Conservation (phyloP, 139 green algal species). For the Spirogloea muscicola region DNA sequence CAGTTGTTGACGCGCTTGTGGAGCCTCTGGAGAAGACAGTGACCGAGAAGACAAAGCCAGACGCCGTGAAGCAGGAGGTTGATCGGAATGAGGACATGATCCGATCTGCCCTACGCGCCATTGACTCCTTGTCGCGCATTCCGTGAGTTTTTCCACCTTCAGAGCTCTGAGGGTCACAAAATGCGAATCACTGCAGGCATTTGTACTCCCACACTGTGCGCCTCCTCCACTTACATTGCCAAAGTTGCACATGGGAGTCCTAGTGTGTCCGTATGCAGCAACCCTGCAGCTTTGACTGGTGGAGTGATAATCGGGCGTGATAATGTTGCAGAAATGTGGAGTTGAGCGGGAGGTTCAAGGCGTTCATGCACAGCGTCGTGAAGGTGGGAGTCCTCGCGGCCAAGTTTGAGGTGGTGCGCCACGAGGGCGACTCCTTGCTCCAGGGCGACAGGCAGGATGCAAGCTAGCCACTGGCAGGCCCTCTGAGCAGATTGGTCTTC, state of each 20-base stretch:
- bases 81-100: constrained; percentile 96
- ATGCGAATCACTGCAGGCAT: too few relatives aligned
- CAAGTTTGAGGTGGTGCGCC: too few relatives aligned
- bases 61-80: constrained; percentile 97
- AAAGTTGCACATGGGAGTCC: too few relatives aligned
- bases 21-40: constrained; percentile 87
- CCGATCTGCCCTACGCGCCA: constrained; percentile 72
- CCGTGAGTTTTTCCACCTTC: constrained; percentile 22
- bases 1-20: constrained; percentile 60
- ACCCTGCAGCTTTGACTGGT: not conserved
- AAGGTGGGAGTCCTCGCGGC: too few relatives aligned
- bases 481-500: too few relatives aligned
- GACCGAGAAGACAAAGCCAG: constrained; percentile 70
- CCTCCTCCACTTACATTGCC: too few relatives aligned
- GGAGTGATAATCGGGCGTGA: not conserved
- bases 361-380: constrained; percentile 16
- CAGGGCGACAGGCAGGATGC: too few relatives aligned
- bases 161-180: not conserved
- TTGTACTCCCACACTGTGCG: too few relatives aligned
- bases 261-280: not conserved
- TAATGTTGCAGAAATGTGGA: constrained; percentile 17
- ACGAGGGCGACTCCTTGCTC: too few relatives aligned
- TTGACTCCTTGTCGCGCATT: constrained; percentile 72
- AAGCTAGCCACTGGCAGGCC: too few relatives aligned
- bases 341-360: constrained; percentile 3